phyloP scores from a whole-genome alignment of 1,284 basidiomycete genomes.

The Ustilago shanxiensis region DNA sequence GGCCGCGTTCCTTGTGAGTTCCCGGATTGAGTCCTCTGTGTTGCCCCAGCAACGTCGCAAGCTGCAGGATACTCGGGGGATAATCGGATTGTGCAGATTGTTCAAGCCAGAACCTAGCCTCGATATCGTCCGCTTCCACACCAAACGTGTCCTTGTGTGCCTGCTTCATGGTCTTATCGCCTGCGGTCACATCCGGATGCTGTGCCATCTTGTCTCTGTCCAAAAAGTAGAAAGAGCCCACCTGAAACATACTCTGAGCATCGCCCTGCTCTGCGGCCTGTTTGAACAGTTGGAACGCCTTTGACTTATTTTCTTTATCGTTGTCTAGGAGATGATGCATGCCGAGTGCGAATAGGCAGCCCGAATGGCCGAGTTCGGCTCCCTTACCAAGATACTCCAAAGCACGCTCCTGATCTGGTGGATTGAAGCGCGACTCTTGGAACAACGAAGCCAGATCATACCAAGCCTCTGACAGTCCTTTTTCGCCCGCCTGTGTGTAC shows the following conservation, averaged over 20 bases:
- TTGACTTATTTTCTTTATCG: slow-evolving; percentile 23
- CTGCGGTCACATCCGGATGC: slow-evolving; percentile 34
- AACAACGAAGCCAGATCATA: slow-evolving; percentile 57
- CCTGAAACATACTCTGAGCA: slow-evolving; percentile 61
- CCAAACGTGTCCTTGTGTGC: slow-evolving; percentile 53
- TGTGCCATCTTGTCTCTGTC: slow-evolving; percentile 44
- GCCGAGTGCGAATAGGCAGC: slow-evolving; percentile 42
- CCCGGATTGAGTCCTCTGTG: slow-evolving; percentile 37
- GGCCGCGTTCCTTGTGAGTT: slow-evolving; percentile 11
- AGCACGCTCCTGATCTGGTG: slow-evolving; percentile 38
- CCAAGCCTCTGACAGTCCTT: slow-evolving; percentile 61
- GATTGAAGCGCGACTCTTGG: slow-evolving; percentile 39
- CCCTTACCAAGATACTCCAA: slow-evolving; percentile 46
- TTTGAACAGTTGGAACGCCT: slow-evolving; percentile 51
- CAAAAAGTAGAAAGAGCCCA: slow-evolving; percentile 58
- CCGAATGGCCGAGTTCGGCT: slow-evolving; percentile 43
- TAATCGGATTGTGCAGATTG: slow-evolving; percentile 43
- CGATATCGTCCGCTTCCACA: slow-evolving; percentile 52
- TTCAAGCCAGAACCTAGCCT: slow-evolving; percentile 59
- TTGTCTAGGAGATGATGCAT: slow-evolving; percentile 29
- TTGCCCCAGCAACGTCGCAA: slow-evolving; percentile 38
- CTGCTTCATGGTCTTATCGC: slow-evolving; percentile 46
- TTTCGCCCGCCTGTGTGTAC: slow-evolving; percentile 54
- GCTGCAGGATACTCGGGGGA: slow-evolving; percentile 45
- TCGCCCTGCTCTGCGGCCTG: slow-evolving; percentile 59